Conservation (phyloP, 2,329 filamentous ascomycete species). For the Diaporthe batatas region DNA sequence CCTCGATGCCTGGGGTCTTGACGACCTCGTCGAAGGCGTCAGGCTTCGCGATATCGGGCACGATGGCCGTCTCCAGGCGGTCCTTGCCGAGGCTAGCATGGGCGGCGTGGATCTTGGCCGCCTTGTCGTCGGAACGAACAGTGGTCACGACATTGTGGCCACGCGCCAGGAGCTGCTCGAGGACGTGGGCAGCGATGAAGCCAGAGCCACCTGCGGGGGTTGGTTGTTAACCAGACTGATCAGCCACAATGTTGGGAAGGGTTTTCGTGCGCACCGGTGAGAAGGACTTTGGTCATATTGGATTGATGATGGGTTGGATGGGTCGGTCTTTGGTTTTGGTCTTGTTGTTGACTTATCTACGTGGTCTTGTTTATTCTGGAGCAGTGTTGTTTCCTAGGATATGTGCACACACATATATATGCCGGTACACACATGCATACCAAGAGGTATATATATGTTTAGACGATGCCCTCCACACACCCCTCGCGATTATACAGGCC, state of each 20-base stretch:
- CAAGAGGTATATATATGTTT: not conserved
- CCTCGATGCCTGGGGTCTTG: constrained; percentile 63
- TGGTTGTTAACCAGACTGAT: not conserved
- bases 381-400: not conserved
- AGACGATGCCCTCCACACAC: not conserved
- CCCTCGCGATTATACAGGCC: not conserved
- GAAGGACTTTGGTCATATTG: constrained; percentile 62
- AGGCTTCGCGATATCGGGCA: constrained; percentile 81
- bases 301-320: not conserved
- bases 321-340: not conserved
- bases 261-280: constrained; percentile 55
- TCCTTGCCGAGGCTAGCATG: constrained; percentile 58
- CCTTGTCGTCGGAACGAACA: constrained; percentile 67
- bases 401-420: constrained; percentile 3
- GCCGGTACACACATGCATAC: not conserved
- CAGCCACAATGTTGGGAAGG: not conserved
- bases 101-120: constrained; percentile 63
- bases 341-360: not conserved
- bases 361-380: not conserved
- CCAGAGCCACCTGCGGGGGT: constrained; percentile 62
- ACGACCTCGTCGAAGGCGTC: constrained; percentile 79
- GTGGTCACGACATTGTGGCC: constrained; percentile 68
- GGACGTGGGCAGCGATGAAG: constrained; percentile 68
- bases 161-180: constrained; percentile 65
- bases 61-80: constrained; percentile 68